Evolutionary conservation across 306 rosid genomes (phyloP).

Genomic region (Dryas drummondii): DNA sequence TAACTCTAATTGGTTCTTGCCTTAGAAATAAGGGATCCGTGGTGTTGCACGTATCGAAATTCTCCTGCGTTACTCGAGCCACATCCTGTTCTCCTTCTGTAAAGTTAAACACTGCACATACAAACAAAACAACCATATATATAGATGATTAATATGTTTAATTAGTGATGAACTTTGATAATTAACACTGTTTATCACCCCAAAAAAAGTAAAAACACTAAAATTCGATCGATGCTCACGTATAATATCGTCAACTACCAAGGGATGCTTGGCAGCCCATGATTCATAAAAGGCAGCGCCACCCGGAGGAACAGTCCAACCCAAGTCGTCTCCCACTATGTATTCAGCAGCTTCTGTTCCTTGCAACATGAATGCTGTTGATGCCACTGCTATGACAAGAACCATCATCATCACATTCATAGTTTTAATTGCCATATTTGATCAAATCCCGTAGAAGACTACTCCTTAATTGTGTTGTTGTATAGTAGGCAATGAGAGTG

Average conservation of each 20-base stretch:
- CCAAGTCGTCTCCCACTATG: constrained; percentile 34
- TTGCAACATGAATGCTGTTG: constrained; percentile 1
- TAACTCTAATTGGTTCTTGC: background rate
- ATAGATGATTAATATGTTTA: too few relatives aligned
- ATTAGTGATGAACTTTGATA: too few relatives aligned
- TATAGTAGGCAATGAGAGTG: too few relatives aligned
- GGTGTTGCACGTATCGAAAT: background rate
- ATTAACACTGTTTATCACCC: too few relatives aligned
- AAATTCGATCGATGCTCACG: too few relatives aligned
- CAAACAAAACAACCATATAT: too few relatives aligned
- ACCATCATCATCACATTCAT: constrained; percentile 14
- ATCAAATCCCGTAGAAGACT: too few relatives aligned
- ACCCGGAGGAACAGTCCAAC: constrained; percentile 38
- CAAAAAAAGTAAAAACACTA: too few relatives aligned
- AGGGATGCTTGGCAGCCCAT: constrained; percentile 36
- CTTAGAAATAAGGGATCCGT: background rate
- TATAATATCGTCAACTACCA: constrained; percentile 34
- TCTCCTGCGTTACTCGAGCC: background rate
- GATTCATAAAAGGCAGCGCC: constrained; percentile 37
- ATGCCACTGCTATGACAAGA: constrained; percentile 6
- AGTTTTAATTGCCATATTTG: background rate
- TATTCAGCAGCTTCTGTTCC: constrained; percentile 26
- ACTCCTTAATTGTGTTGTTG: too few relatives aligned
- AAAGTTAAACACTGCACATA: background rate
- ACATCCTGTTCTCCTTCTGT: background rate